Conservation (phyloP, 148 eudicot genomes). For the Camellia japonica region DNA sequence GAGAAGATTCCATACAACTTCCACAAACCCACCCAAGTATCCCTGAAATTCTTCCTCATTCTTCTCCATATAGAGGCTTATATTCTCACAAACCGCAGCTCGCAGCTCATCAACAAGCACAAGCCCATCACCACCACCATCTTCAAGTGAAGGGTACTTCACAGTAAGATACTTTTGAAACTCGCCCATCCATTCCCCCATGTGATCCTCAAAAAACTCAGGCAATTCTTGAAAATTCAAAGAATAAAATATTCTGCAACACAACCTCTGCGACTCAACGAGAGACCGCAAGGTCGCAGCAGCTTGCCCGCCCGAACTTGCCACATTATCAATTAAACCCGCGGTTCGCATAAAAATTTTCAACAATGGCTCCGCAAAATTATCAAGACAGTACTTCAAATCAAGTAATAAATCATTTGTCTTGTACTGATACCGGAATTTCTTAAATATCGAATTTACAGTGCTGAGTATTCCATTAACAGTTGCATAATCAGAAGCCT, state of each 20-base stretch:
- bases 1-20: conserved; percentile 68
- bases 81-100: conserved; percentile 85
- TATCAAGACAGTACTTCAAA: conserved; percentile 88
- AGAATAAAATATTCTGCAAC: conserved; percentile 89
- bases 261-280: conserved; percentile 83
- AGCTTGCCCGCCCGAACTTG: conserved; percentile 38
- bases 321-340: conserved; percentile 48
- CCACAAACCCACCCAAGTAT: conserved; percentile 73
- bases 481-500: conserved; percentile 62
- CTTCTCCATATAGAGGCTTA: conserved; percentile 87
- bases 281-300: conserved; percentile 39
- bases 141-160: conserved; percentile 63
- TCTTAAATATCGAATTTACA: conserved; percentile 81
- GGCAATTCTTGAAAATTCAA: conserved; percentile 89
- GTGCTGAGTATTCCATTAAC: conserved; percentile 80
- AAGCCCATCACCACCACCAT: conserved; percentile 61
- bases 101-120: conserved; percentile 75
- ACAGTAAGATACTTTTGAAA: conserved; percentile 74
- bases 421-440: conserved; percentile 68
- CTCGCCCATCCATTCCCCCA: conserved; percentile 81
- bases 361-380: conserved; percentile 42
- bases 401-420: conserved; percentile 63
- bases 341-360: conserved; percentile 60
- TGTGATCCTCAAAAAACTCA: conserved; percentile 90
- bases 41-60: conserved; percentile 76